Base-by-base conservation (phyloP, 257 asterid species). In the Thymus quinquecostatus region DNA sequence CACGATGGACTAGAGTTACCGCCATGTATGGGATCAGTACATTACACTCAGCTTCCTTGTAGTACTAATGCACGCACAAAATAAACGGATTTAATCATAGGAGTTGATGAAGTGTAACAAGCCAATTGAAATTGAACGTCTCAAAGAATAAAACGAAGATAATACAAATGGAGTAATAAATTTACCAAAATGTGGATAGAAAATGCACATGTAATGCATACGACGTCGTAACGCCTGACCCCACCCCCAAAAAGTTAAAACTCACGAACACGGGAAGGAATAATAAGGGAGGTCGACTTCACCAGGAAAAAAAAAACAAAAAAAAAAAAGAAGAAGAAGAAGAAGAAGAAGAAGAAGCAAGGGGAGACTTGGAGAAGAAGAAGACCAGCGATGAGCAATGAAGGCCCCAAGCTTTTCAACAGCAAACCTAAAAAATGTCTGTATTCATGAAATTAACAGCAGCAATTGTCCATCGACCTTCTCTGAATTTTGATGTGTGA, bases 381-480 rank as follows among this genome's bases (percentile, higher is more conserved):
- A 60, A 55, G 57, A 73, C 66, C 29, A 66, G 73, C 75, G 50
- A 89, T 92, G 96, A 84, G 81, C 72, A 68, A 11, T 5, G 82
- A 78, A 29, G 82, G 78, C 33, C 92, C 93, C 21, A 87, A 86
- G 80, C 82, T 92, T 55, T 81, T 69, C 80, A 8, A 69, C 73
- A 77, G 80, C 76, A 92, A 85, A 74, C 97, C 96, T 60, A 92
- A 81, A 80, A 89, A 87, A 87, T 75, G 96, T 92, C 33, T 33
- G 33, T 41, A 5, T 2, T 50, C 14, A 70, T 32, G 8, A 59
- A 33, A 6, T 32, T 58, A 32, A 59, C 29, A 59, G 10, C 34
- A 9, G 21, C n/a, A 58, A 60, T 66, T 54, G 58, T 50, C 55
- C 28, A 12, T 28, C 21, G 10, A 11, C 48, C 7, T 44, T 14